A percentile compares a stretch with the other conserved stretches of the same genome.
These are phyloP conservation scores for Olyra latifolia DNA, from an alignment of 176 grass and related monocot genomes.

Conservation along the genomic window DNA sequence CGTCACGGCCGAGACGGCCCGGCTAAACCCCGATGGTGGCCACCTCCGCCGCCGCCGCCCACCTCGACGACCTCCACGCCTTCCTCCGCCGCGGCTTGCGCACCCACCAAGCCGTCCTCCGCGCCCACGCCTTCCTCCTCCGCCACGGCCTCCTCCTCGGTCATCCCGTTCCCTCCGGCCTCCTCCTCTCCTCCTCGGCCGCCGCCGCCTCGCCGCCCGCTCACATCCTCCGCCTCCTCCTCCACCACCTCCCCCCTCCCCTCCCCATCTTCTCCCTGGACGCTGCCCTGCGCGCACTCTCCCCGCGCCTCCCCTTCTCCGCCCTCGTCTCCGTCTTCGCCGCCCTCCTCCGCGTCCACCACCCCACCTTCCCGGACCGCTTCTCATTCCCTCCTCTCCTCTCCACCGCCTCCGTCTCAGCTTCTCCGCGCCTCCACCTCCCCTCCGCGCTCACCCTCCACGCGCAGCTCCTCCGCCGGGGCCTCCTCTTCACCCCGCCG, in stretches of 20 bases:
- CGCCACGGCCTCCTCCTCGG: constrained; percentile 44
- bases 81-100: constrained; percentile 40
- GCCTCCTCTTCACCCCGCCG: constrained; percentile 41
- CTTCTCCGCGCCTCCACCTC: constrained; percentile 18
- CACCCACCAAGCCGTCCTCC: constrained; percentile 34
- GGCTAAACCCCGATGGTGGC: constrained; percentile 17
- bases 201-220: not conserved
- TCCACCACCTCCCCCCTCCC: constrained; percentile 28
- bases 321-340: constrained; percentile 41
- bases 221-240: constrained; percentile 41
- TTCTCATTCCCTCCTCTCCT: constrained; percentile 36
- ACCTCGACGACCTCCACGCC: constrained; percentile 26
- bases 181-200: constrained; percentile 38
- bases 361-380: constrained; percentile 36
- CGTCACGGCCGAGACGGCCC: too few species aligned
- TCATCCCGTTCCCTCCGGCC: constrained; percentile 34
- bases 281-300: constrained; percentile 37
- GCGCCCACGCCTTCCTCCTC: constrained; percentile 46
- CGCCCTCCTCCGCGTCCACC: constrained; percentile 28
- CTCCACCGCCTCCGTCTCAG: constrained; percentile 1
- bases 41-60: constrained; percentile 21
- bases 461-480: constrained; percentile 45
- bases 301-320: constrained; percentile 24
- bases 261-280: constrained; percentile 45
- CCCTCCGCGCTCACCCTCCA: constrained; percentile 34